Evolutionary conservation across 2,329 filamentous ascomycete genomes (phyloP).

Genomic region (Macroventuria anomochaeta): DNA sequence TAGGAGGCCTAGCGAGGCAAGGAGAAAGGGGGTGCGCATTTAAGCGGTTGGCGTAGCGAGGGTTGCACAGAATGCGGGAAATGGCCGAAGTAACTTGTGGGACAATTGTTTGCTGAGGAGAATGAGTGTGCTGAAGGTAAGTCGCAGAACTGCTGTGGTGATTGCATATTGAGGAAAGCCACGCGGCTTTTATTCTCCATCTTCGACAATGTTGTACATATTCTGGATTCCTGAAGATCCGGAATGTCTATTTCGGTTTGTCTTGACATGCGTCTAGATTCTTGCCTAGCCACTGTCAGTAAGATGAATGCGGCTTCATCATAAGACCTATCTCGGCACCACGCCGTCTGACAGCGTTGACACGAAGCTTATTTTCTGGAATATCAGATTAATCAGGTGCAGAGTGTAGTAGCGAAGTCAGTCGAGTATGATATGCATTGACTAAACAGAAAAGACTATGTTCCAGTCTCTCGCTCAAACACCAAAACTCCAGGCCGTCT

Average conservation of each 20-base stretch:
- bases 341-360: slow-evolving; percentile 19
- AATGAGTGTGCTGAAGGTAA: slow-evolving; percentile 23
- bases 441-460: slow-evolving; percentile 24
- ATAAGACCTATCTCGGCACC: slow-evolving; percentile 34
- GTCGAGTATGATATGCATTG: slow-evolving; percentile 26
- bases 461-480: slow-evolving; percentile 36
- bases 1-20: slow-evolving; percentile 41
- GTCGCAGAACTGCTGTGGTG: slow-evolving; percentile 12
- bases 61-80: slow-evolving; percentile 29
- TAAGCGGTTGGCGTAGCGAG: slow-evolving; percentile 18
- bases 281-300: slow-evolving; percentile 19
- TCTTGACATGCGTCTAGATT: slow-evolving; percentile 29
- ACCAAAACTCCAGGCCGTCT: slow-evolving; percentile 39
- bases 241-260: slow-evolving; percentile 36
- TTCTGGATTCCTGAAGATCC: slow-evolving; percentile 43
- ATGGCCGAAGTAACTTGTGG: slow-evolving; percentile 17
- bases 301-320: slow-evolving; percentile 34
- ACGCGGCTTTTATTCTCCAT: slow-evolving; percentile 38
- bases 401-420: slow-evolving; percentile 16
- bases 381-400: background rate
- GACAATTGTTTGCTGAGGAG: slow-evolving; percentile 16
- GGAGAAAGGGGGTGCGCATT: slow-evolving; percentile 40
- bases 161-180: slow-evolving; percentile 21
- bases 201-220: slow-evolving; percentile 22
- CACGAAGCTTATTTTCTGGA: slow-evolving; percentile 15